A percentile compares a stretch with the other conserved stretches of the same genome.
Evolutionary conservation across 371 early-diverging fungal species (phyloP).

Genomic region (Mortierella sp.): DNA sequence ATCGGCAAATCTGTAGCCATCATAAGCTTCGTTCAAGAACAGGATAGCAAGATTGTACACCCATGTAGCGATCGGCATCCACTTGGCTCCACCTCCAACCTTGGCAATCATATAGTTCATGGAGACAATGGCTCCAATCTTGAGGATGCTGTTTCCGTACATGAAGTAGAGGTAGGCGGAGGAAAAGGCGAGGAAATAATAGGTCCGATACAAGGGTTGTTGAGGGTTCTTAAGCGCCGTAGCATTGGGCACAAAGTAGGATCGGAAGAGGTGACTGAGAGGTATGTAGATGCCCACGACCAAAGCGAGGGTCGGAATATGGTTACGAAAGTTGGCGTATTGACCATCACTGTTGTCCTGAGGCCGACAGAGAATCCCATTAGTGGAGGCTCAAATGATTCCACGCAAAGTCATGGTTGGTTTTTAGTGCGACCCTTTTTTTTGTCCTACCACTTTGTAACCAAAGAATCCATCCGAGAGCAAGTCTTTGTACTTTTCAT

Average conservation of each 20-base stretch:
- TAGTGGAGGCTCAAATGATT: neutral
- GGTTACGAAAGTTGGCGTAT: constrained; percentile 80
- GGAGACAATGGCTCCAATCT: constrained; percentile 70
- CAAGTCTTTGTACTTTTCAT: constrained; percentile 60
- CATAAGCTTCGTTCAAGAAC: constrained; percentile 76
- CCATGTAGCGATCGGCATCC: constrained; percentile 82
- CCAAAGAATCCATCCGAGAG: constrained; percentile 60
- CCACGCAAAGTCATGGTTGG: no score
- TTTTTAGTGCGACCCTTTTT: no score
- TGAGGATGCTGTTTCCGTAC: constrained; percentile 76
- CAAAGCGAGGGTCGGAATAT: constrained; percentile 70
- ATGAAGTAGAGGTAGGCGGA: constrained; percentile 68
- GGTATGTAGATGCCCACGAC: constrained; percentile 63
- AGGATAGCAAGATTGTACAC: constrained; percentile 77
- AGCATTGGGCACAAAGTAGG: constrained; percentile 13
- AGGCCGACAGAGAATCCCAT: no score
- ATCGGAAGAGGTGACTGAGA: constrained; percentile 60
- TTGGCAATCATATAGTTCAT: constrained; percentile 75
- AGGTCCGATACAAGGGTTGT: constrained; percentile 41
- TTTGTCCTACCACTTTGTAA: constrained; percentile 54
- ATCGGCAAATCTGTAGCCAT: constrained; percentile 76
- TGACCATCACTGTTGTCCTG: constrained; percentile 90
- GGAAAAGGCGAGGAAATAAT: constrained; percentile 71
- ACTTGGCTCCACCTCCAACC: constrained; percentile 58
- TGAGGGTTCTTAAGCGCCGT: neutral